Percentiles rank a stretch among this genome's conserved stretches.
These are phyloP conservation scores for Schoenoplectus triqueter DNA, from an alignment of 202 grass and related monocot genomes.

Conservation along the genomic window DNA sequence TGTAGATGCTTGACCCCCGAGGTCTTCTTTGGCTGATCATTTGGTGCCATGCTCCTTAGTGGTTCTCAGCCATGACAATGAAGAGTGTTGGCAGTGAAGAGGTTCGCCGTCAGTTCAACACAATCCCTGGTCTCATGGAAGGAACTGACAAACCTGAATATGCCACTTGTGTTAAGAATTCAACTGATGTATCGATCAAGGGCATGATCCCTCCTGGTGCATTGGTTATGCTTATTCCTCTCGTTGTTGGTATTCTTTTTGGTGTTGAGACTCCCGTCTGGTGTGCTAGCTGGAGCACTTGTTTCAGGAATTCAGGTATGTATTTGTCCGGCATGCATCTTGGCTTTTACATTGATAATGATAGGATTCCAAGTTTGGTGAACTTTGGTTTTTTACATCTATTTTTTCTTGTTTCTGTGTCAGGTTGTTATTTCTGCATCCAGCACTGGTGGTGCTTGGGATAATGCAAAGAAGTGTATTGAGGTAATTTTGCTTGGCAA, in stretches of 20 bases:
- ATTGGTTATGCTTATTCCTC: conserved; percentile 75
- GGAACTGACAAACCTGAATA: conserved; percentile 59
- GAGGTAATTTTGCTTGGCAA: too few relatives aligned
- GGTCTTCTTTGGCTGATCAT: conserved; percentile 80
- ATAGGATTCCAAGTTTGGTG: background rate
- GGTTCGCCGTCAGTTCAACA: too few relatives aligned
- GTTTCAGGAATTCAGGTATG: too few relatives aligned
- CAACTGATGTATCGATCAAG: conserved; percentile 68
- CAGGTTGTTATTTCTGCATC: conserved; percentile 41
- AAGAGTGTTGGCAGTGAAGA: conserved; percentile 76
- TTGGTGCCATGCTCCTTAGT: conserved; percentile 83
- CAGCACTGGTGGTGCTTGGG: too few relatives aligned
- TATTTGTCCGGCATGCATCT: too few relatives aligned
- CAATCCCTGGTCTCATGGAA: too few relatives aligned
- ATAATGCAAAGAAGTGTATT: too few relatives aligned
- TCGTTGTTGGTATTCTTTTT: conserved; percentile 74
- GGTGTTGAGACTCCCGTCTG: conserved; percentile 59
- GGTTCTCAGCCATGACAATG: conserved; percentile 92
- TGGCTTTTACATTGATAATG: background rate
- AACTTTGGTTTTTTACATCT: conserved; percentile 12
- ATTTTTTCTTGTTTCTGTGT: background rate
- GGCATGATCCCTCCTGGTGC: conserved; percentile 77
- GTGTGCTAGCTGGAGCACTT: too few relatives aligned
- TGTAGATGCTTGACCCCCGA: conserved; percentile 74
- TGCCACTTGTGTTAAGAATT: conserved; percentile 63